Evolutionary conservation across 306 rosid genomes (phyloP).

Genomic region (Dryas alaskensis): DNA sequence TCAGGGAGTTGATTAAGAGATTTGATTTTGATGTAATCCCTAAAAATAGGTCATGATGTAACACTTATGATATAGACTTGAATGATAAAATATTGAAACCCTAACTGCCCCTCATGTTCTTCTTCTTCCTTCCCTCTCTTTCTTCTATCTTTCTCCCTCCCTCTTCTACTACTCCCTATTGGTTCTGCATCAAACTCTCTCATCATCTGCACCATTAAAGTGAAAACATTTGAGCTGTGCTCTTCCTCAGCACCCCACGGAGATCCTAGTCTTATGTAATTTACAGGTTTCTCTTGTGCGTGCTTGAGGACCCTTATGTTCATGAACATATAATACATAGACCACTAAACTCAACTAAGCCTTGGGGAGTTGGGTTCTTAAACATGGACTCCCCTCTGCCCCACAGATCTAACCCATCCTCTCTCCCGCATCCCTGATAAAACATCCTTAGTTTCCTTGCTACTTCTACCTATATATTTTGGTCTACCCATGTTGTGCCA

Average conservation of each 20-base stretch:
- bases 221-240: too few species aligned
- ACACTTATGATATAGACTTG: not conserved
- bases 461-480: not conserved
- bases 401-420: not conserved
- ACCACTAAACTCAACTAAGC: not conserved
- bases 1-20: not conserved
- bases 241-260: too few species aligned
- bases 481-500: not conserved
- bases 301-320: not conserved
- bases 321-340: not conserved
- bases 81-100: not conserved
- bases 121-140: not conserved
- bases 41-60: not conserved
- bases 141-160: too few species aligned
- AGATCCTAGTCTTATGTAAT: too few species aligned
- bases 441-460: not conserved
- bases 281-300: too few species aligned
- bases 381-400: not conserved
- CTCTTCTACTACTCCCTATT: too few species aligned
- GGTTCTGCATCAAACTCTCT: too few species aligned
- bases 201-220: too few species aligned
- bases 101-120: not conserved
- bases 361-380: not conserved
- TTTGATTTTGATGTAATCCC: slow-evolving; percentile 1
- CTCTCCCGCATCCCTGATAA: not conserved